Percentiles rank a stretch among this genome's conserved stretches.
phyloP scores from a whole-genome alignment of 441 rosid genomes.

The Sinapis alba region DNA sequence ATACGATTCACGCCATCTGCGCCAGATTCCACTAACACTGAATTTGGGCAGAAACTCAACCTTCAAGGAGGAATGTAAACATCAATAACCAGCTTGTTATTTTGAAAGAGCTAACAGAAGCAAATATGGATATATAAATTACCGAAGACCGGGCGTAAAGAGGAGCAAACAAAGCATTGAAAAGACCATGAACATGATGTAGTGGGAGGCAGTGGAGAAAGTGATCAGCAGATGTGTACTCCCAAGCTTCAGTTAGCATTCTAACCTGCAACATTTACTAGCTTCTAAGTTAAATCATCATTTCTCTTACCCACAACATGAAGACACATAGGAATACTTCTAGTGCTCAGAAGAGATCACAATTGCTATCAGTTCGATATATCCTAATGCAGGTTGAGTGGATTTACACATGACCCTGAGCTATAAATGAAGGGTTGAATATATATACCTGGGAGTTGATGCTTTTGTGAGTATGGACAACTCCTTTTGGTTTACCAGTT shows the following conservation, averaged over 20 bases:
- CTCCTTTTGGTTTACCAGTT: slow-evolving; percentile 98
- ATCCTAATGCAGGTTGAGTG: slow-evolving; percentile 1
- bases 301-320: slow-evolving; percentile 9
- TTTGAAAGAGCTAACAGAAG: slow-evolving; percentile 18
- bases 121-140: slow-evolving; percentile 29
- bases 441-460: slow-evolving; percentile 77
- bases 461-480: slow-evolving; percentile 90
- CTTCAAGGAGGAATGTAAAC: slow-evolving; percentile 48
- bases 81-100: slow-evolving; percentile 8
- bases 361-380: background rate
- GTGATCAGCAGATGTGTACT: slow-evolving; percentile 74
- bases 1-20: slow-evolving; percentile 92
- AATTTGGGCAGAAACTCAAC: slow-evolving; percentile 96
- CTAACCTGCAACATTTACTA: slow-evolving; percentile 62
- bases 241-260: slow-evolving; percentile 92
- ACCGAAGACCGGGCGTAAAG: slow-evolving; percentile 84
- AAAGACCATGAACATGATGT: slow-evolving; percentile 98
- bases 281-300: slow-evolving; percentile 5
- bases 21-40: slow-evolving; percentile 93
- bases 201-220: slow-evolving; percentile 95
- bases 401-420: background rate
- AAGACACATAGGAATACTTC: slow-evolving; percentile 15
- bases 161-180: slow-evolving; percentile 89
- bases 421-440: slow-evolving; percentile 4
- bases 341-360: background rate